phyloP scores from a whole-genome alignment of 2,329 filamentous ascomycete species.

The Hansfordia pulvinata region DNA sequence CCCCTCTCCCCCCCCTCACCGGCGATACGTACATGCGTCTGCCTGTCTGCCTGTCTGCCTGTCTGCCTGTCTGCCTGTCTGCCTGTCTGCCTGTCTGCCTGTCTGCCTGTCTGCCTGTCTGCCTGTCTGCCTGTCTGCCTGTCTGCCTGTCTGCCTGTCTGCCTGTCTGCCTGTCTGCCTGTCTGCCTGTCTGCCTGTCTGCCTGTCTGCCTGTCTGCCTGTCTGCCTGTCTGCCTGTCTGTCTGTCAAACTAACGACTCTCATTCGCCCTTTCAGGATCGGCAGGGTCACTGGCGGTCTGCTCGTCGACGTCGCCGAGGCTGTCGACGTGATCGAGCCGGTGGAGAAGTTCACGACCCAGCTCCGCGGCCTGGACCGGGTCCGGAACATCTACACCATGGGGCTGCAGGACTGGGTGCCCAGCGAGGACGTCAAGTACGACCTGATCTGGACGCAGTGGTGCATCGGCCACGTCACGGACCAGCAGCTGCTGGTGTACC shows the following conservation, averaged over 20 bases:
- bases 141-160: background rate
- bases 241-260: no score
- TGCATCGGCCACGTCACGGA: constrained; percentile 76
- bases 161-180: constrained; percentile 1
- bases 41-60: constrained; percentile 1
- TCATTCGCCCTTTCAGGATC: constrained; percentile 38
- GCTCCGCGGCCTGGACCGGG: constrained; percentile 42
- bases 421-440: constrained; percentile 40
- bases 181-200: background rate
- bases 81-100: constrained; percentile 1
- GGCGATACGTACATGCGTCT: no score
- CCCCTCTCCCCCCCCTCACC: no score
- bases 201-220: background rate
- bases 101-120: constrained; percentile 1
- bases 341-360: constrained; percentile 64
- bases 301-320: constrained; percentile 52
- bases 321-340: constrained; percentile 77
- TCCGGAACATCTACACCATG: constrained; percentile 51
- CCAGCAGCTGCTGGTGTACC: constrained; percentile 51
- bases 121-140: constrained; percentile 1
- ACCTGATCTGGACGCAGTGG: constrained; percentile 86
- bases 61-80: constrained; percentile 1
- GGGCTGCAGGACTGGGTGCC: constrained; percentile 61
- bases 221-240: background rate
- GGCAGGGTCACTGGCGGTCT: constrained; percentile 72